phyloP scores from a whole-genome alignment of 257 asterid species.

The Gardenia jasminoides region DNA sequence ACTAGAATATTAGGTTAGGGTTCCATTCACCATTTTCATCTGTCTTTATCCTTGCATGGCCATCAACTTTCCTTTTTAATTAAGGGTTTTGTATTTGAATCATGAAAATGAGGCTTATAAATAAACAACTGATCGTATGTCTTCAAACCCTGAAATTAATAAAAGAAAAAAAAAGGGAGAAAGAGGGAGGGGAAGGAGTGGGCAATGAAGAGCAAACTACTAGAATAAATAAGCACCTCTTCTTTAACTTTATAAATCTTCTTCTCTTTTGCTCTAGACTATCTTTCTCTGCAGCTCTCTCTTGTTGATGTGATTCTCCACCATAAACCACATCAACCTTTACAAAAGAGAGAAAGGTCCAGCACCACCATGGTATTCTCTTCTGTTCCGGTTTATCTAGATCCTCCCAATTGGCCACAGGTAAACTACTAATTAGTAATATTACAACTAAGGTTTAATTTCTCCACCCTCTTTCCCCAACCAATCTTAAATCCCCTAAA shows the following conservation, averaged over 20 bases:
- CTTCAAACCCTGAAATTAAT: constrained; percentile 14
- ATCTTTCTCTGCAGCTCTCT: constrained; percentile 19
- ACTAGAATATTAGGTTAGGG: not conserved
- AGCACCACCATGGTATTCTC: constrained; percentile 38
- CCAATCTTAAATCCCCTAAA: not conserved
- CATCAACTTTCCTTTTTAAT: not conserved
- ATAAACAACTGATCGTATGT: constrained; percentile 7
- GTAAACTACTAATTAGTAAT: not conserved
- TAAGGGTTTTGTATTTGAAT: not conserved
- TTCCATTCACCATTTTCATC: not conserved
- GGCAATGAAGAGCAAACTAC: too few relatives aligned
- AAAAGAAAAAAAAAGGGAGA: constrained; percentile 7
- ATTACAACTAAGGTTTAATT: not conserved
- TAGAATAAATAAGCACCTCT: constrained; percentile 21
- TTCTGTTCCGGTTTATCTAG: constrained; percentile 40
- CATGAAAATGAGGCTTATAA: constrained; percentile 6
- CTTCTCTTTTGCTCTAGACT: constrained; percentile 14
- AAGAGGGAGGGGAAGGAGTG: not conserved
- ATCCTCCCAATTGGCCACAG: constrained; percentile 45
- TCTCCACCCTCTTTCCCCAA: not conserved
- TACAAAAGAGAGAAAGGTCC: constrained; percentile 26
- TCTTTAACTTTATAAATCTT: constrained; percentile 25
- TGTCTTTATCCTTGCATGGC: not conserved
- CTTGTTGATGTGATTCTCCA: constrained; percentile 30
- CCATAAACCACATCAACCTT: constrained; percentile 28